Conservation (phyloP, 345 rosid species). For the Balakata baccata region DNA sequence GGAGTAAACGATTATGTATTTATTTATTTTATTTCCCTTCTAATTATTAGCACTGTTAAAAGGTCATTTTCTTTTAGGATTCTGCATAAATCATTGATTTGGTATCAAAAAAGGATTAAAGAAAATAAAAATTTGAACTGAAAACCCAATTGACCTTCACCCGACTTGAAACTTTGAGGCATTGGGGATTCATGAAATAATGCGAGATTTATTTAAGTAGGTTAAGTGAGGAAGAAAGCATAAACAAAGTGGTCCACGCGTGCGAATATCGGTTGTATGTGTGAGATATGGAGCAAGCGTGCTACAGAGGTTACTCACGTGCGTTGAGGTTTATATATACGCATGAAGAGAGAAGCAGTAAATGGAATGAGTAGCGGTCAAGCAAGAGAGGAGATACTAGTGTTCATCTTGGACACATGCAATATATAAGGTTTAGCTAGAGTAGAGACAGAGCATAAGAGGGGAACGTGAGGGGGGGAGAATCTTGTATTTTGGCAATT, state of each 20-base stretch:
- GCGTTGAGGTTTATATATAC: constrained; percentile 47
- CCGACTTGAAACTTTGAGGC: no score
- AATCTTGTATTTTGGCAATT: neutral
- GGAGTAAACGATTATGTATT: neutral
- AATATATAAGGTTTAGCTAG: neutral
- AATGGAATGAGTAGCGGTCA: constrained; percentile 15
- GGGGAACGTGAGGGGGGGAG: constrained; percentile 5
- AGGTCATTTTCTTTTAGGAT: constrained; percentile 8
- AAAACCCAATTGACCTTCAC: no score
- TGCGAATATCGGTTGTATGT: constrained; percentile 41
- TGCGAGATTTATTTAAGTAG: neutral
- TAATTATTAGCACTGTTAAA: neutral
- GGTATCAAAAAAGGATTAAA: no score
- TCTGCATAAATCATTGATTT: neutral
- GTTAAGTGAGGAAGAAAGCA: neutral
- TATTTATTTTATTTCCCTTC: neutral
- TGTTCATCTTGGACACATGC: constrained; percentile 1
- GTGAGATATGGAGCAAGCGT: constrained; percentile 39
- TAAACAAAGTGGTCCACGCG: constrained; percentile 46
- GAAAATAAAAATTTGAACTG: neutral
- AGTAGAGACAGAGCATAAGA: constrained; percentile 19
- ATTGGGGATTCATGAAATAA: no score
- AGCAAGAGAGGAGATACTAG: constrained; percentile 11
- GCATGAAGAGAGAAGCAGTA: constrained; percentile 23
- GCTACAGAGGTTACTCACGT: constrained; percentile 53